phyloP scores from a whole-genome alignment of 192 early-diverging fungal species.

The Cetraspora pellucida region DNA sequence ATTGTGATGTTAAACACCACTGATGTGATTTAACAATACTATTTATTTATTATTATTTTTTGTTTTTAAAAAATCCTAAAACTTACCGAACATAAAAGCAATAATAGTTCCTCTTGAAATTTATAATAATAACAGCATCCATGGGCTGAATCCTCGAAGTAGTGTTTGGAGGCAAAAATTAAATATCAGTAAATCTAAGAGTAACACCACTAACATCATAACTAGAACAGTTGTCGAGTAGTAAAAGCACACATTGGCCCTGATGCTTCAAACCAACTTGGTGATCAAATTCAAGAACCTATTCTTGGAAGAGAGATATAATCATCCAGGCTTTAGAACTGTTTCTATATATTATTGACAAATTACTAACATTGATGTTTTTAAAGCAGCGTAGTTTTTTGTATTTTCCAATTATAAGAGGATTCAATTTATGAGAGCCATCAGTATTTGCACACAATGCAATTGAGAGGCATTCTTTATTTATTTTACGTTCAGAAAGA shows the following conservation, averaged over 20 bases:
- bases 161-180: constrained; percentile 30
- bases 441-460: constrained; percentile 26
- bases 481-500: too few species aligned
- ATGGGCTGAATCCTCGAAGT: constrained; percentile 26
- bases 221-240: constrained; percentile 33
- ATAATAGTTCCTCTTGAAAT: constrained; percentile 24
- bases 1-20: too few species aligned
- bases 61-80: constrained; percentile 1
- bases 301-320: constrained; percentile 31
- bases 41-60: too few species aligned
- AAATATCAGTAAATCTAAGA: constrained; percentile 11
- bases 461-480: too few species aligned
- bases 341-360: constrained; percentile 6
- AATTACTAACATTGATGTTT: constrained; percentile 14
- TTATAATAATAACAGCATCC: constrained; percentile 33
- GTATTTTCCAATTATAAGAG: constrained; percentile 30
- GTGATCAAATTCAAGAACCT: constrained; percentile 14
- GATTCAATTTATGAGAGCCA: constrained; percentile 21
- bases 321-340: constrained; percentile 20
- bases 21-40: too few species aligned
- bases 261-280: constrained; percentile 32
- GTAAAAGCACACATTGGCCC: too few species aligned
- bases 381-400: constrained; percentile 27
- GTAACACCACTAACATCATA: neutral
- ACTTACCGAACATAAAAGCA: constrained; percentile 19